Percentiles rank a stretch among this genome's conserved stretches.
phyloP scores from a whole-genome alignment of 345 rosid species.

The Euphorbia pulcherrima region DNA sequence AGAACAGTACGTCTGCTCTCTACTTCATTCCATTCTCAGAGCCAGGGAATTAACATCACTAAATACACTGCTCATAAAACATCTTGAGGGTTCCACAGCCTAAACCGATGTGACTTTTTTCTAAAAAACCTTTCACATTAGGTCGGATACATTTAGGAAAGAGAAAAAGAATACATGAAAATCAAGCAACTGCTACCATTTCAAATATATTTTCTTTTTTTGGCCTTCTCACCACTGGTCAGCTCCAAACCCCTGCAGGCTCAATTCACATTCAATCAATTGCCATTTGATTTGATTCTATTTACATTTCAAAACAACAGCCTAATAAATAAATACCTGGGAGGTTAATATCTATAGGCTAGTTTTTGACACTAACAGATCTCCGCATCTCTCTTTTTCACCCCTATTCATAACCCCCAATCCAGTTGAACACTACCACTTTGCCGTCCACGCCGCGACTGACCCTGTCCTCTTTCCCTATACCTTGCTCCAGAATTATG shows the following conservation, averaged over 20 bases:
- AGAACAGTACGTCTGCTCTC: constrained; percentile 11
- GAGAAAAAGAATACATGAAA: constrained; percentile 19
- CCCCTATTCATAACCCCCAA: constrained; percentile 37
- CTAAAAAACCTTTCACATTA: constrained; percentile 15
- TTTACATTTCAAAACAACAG: constrained; percentile 18
- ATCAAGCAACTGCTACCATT: constrained; percentile 16
- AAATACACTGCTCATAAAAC: constrained; percentile 24
- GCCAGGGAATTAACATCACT: constrained; percentile 19
- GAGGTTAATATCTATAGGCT: constrained; percentile 1
- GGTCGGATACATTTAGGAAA: constrained; percentile 19
- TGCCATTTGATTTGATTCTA: constrained; percentile 9
- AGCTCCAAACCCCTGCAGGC: constrained; percentile 42
- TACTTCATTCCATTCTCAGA: constrained; percentile 14
- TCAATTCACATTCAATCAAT: constrained; percentile 28
- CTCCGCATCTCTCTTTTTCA: constrained; percentile 20
- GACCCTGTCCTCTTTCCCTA: constrained; percentile 64
- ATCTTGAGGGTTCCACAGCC: constrained; percentile 27
- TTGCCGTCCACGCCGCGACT: constrained; percentile 54
- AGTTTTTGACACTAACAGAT: constrained; percentile 5
- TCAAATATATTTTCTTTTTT: neutral
- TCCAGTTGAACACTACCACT: constrained; percentile 42
- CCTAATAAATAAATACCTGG: constrained; percentile 34
- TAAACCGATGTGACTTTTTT: constrained; percentile 28
- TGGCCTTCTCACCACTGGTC: constrained; percentile 10
- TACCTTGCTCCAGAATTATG: constrained; percentile 48